These are phyloP conservation scores for Ramicandelaber brevisporus DNA, from an alignment of 192 early-diverging fungal species.

Conservation along the genomic window DNA sequence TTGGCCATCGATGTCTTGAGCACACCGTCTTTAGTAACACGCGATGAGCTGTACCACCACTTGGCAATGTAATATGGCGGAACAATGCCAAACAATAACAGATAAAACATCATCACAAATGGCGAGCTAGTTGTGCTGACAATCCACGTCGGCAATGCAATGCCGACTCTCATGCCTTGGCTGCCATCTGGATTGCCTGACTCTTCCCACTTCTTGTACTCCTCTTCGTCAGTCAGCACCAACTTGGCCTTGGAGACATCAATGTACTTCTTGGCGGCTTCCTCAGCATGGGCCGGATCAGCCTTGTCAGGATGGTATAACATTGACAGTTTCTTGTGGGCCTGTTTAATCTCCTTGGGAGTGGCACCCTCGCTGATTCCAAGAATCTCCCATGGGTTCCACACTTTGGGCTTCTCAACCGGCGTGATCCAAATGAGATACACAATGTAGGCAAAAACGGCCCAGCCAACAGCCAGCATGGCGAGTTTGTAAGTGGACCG, in stretches of 20 bases:
- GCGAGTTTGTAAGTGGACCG: constrained; percentile 4
- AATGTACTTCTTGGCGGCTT: constrained; percentile 50
- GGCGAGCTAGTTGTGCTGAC: constrained; percentile 69
- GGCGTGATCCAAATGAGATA: too few species aligned
- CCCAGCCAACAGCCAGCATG: constrained; percentile 13
- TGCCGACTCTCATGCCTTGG: constrained; percentile 71
- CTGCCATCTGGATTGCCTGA: constrained; percentile 94
- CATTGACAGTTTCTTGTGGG: constrained; percentile 40
- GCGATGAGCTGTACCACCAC: constrained; percentile 86
- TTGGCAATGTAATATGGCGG: constrained; percentile 71
- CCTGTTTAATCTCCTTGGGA: constrained; percentile 31
- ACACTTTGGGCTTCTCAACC: constrained; percentile 33
- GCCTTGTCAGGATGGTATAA: constrained; percentile 64
- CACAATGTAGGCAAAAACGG: too few species aligned
- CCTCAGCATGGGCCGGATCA: constrained; percentile 29
- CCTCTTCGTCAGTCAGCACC: constrained; percentile 80
- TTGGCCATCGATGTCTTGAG: constrained; percentile 67
- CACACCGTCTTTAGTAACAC: constrained; percentile 74
- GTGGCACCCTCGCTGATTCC: constrained; percentile 32
- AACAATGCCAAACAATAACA: constrained; percentile 60
- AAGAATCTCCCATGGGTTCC: constrained; percentile 90
- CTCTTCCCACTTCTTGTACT: constrained; percentile 77
- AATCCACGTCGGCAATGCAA: constrained; percentile 78
- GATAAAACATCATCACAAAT: constrained; percentile 67
- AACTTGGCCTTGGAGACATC: constrained; percentile 86